Conservation (phyloP, 495 filamentous ascomycete species). For the Penicillium samsonianum region DNA sequence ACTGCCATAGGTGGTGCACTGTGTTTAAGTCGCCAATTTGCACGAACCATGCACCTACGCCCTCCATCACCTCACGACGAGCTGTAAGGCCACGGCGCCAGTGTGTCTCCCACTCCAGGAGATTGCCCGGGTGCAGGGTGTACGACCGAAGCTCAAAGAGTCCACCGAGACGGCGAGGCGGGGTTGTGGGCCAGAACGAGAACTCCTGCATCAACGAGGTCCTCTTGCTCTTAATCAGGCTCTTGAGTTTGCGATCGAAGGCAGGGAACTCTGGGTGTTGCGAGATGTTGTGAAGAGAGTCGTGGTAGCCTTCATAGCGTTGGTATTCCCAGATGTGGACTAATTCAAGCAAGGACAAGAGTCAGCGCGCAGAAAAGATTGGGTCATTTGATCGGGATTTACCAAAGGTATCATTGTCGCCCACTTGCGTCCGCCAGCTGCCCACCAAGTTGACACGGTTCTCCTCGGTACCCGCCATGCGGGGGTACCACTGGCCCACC, state of each 20-base stretch:
- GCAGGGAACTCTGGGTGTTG: slow-evolving; percentile 75
- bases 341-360: slow-evolving; percentile 13
- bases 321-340: slow-evolving; percentile 99
- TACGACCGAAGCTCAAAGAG: slow-evolving; percentile 97
- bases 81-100: slow-evolving; percentile 93
- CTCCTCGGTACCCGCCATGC: slow-evolving; percentile 73
- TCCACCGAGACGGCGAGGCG: slow-evolving; percentile 85
- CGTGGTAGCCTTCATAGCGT: slow-evolving; percentile 93
- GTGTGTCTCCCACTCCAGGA: slow-evolving; percentile 97
- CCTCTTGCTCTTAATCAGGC: slow-evolving; percentile 77
- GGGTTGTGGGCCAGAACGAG: slow-evolving; percentile 96
- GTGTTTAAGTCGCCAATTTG: slow-evolving; percentile 98
- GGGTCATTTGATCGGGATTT: slow-evolving; percentile 15
- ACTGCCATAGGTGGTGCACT: slow-evolving; percentile 98
- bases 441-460: slow-evolving; percentile 96
- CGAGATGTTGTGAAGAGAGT: slow-evolving; percentile 81
- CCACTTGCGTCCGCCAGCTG: slow-evolving; percentile 98
- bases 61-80: slow-evolving; percentile 94
- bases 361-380: not conserved
- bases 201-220: slow-evolving; percentile 98
- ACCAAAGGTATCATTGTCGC: slow-evolving; percentile 98
- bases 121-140: slow-evolving; percentile 90
- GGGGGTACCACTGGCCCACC: slow-evolving; percentile 90
- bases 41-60: slow-evolving; percentile 97
- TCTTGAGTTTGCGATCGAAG: slow-evolving; percentile 80